Base-by-base conservation (phyloP, 345 rosid genomes). In the Turritis glabra region DNA sequence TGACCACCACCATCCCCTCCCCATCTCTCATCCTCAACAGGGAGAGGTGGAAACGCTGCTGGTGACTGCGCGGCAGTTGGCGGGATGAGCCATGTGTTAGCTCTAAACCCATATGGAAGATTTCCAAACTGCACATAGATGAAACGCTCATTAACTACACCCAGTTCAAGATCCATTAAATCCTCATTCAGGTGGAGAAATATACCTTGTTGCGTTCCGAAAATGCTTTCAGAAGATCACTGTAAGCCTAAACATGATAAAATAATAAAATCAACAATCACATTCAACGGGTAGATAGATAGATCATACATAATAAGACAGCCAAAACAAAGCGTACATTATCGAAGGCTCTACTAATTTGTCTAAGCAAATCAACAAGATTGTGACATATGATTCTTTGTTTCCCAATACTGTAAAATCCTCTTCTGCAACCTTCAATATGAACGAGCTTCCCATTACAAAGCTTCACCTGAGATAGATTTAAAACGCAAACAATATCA, bases 21-120 rank as follows among this genome's bases (percentile, higher is more conserved):
- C 99, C 97, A 95, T 27, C 68, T 80, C 81, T 85, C 96, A 82
- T 92, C 97, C 89, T 95, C 97, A 4, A 76, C 79, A 23, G 99
- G 94, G 38, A 92, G 88, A 67, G 89, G 80, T 19, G 96, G 96
- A 77, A 89, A 90, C 26, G 63, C 72, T 53, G 91, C 84, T 23
- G 94, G 90, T 71, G 80, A 80, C 76, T 87, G 96, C 10, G 94
- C 92, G 25, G 91, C 92, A 17, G 84, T 59, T 15, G 97, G 97
- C 67, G 97, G 92, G 68, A 87, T 80, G 71, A 95, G 96, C 98
- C 99, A 95, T 7, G 98, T 95, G 82, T 95, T 95, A 68, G 99
- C 93, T 83, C 98, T 85, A 76, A 95, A 95, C 8, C 98, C 99
- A 80, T 86, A 92, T 38, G 98, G 98, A 86, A 92, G 93, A 86